Conservation (phyloP, 345 rosid genomes). For the Hibiscus mutabilis region DNA sequence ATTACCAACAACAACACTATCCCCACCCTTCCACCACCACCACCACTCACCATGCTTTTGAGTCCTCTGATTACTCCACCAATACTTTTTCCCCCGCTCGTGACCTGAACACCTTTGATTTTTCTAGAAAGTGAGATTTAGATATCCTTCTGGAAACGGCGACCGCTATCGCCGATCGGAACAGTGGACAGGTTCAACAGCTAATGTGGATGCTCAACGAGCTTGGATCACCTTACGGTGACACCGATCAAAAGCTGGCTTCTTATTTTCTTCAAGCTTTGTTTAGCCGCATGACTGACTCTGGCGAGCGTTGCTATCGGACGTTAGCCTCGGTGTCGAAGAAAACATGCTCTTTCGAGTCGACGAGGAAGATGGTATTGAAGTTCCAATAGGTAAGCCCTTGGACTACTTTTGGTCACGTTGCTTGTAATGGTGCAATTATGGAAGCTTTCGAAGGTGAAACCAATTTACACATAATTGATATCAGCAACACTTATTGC, state of each 20-base stretch:
- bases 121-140: constrained; percentile 65
- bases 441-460: constrained; percentile 92
- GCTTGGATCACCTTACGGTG: constrained; percentile 81
- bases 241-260: constrained; percentile 72
- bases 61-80: constrained; percentile 41
- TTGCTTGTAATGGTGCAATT: constrained; percentile 84
- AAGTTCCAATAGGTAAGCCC: constrained; percentile 95
- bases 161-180: constrained; percentile 57
- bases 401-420: constrained; percentile 98
- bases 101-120: constrained; percentile 47
- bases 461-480: constrained; percentile 67
- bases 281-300: constrained; percentile 75
- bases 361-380: constrained; percentile 69
- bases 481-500: constrained; percentile 85
- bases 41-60: constrained; percentile 25
- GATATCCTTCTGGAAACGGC: constrained; percentile 65
- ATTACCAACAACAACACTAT: constrained; percentile 2
- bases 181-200: constrained; percentile 66
- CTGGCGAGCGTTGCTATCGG: constrained; percentile 63
- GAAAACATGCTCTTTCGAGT: constrained; percentile 74
- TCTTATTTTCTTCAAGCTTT: constrained; percentile 87
- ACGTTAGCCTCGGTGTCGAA: constrained; percentile 59
- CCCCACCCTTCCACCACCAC: constrained; percentile 25
- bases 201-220: constrained; percentile 94
- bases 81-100: constrained; percentile 41